These are phyloP conservation scores for Podospora fimiseda DNA, from an alignment of 495 filamentous ascomycete genomes.

Conservation along the genomic window DNA sequence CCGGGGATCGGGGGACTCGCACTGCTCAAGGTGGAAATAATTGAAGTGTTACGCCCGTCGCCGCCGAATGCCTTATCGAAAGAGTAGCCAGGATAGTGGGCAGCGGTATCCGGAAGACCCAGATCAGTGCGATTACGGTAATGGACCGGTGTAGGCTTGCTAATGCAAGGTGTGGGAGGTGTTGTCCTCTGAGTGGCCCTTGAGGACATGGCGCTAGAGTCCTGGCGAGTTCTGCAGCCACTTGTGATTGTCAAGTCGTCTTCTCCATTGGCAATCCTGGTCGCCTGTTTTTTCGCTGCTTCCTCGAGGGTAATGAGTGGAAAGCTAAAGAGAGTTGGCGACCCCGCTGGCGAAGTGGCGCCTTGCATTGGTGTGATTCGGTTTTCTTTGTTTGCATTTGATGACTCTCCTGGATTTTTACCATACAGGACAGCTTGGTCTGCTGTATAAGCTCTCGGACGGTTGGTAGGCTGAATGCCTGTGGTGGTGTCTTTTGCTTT, in stretches of 20 bases:
- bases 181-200: conserved; percentile 15
- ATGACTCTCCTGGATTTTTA: background rate
- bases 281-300: conserved; percentile 19
- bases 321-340: conserved; percentile 20
- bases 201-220: conserved; percentile 17
- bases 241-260: conserved; percentile 18
- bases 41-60: background rate
- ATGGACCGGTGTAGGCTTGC: conserved; percentile 14
- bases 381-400: background rate
- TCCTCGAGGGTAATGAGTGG: conserved; percentile 22
- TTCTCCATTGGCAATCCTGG: conserved; percentile 13
- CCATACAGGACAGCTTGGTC: background rate
- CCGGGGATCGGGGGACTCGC: background rate
- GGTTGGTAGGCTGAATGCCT: background rate
- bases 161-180: conserved; percentile 11
- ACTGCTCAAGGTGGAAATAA: background rate
- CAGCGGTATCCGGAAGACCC: background rate
- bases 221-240: conserved; percentile 13
- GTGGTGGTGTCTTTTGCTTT: background rate
- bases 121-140: conserved; percentile 8
- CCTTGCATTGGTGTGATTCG: background rate
- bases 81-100: background rate
- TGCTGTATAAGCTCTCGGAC: background rate
- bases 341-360: background rate
- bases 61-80: background rate